Percentiles rank a stretch among this genome's conserved stretches.
phyloP scores from a whole-genome alignment of 2,329 filamentous ascomycete genomes.

The Fusarium cicatricum region DNA sequence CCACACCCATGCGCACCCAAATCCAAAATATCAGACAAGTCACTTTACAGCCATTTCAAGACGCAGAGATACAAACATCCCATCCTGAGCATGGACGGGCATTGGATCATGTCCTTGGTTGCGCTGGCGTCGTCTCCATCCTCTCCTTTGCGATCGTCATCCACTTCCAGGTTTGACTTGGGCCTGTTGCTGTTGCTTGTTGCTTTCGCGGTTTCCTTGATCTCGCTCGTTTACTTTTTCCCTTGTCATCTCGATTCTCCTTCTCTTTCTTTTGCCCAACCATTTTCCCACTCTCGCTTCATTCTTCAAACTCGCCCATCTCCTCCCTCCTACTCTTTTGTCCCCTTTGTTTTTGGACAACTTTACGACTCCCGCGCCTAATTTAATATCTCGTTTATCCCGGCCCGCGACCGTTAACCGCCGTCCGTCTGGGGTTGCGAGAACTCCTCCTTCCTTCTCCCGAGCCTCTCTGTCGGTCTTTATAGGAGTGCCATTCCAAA shows the following conservation, averaged over 20 bases:
- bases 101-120: slow-evolving; percentile 23
- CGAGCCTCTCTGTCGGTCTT: slow-evolving; percentile 25
- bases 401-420: slow-evolving; percentile 17
- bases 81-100: slow-evolving; percentile 24
- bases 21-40: slow-evolving; percentile 17
- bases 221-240: slow-evolving; percentile 11
- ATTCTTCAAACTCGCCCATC: slow-evolving; percentile 4
- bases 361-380: slow-evolving; percentile 25
- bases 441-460: slow-evolving; percentile 23
- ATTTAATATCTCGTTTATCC: slow-evolving; percentile 34
- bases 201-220: slow-evolving; percentile 21
- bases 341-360: slow-evolving; percentile 27
- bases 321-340: slow-evolving; percentile 15
- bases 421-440: slow-evolving; percentile 22
- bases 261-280: not conserved
- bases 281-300: slow-evolving; percentile 8
- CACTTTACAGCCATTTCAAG: slow-evolving; percentile 15
- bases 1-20: slow-evolving; percentile 9
- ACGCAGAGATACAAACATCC: slow-evolving; percentile 17
- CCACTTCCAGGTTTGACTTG: slow-evolving; percentile 37
- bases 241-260: slow-evolving; percentile 11
- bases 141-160: slow-evolving; percentile 41
- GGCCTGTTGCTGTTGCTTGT: slow-evolving; percentile 19
- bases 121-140: slow-evolving; percentile 15
- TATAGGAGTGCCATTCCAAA: slow-evolving; percentile 15